Percentiles rank a stretch among this genome's conserved stretches.
phyloP scores from a whole-genome alignment of 176 grass and related monocot species.

The Neostapfia colusana region DNA sequence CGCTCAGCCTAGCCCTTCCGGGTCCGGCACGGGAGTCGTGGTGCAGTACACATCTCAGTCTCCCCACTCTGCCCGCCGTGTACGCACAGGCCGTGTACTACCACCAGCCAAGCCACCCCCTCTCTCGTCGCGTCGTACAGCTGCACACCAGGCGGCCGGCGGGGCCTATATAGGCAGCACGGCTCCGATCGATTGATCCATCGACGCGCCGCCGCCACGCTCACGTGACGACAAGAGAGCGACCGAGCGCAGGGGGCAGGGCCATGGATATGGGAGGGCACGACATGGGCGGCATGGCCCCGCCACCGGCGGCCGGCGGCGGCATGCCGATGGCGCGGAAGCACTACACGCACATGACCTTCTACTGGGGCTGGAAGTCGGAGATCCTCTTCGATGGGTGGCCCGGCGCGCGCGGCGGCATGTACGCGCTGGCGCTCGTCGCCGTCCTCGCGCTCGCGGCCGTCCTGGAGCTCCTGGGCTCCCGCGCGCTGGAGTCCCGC shows the following conservation, averaged over 20 bases:
- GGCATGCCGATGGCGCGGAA: neutral
- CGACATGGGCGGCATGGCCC: slow-evolving; percentile 14
- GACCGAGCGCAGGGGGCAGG: neutral
- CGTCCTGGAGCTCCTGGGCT: slow-evolving; percentile 56
- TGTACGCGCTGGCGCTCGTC: slow-evolving; percentile 73
- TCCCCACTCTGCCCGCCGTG: slow-evolving; percentile 1
- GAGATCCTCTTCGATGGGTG: slow-evolving; percentile 74
- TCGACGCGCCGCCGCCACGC: neutral
- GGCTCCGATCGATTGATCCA: neutral
- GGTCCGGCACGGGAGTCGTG: neutral
- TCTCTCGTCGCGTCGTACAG: slow-evolving; percentile 19
- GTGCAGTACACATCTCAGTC: neutral
- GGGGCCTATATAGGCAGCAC: neutral
- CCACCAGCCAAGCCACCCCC: neutral
- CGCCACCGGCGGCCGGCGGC: neutral
- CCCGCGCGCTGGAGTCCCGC: slow-evolving; percentile 29
- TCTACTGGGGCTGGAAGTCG: slow-evolving; percentile 85
- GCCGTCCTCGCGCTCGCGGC: slow-evolving; percentile 48
- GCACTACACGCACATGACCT: slow-evolving; percentile 82
- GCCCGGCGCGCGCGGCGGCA: slow-evolving; percentile 65
- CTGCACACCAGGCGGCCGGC: neutral
- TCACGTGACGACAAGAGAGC: neutral
- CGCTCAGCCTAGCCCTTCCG: neutral
- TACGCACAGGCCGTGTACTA: slow-evolving; percentile 22
- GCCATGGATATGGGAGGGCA: slow-evolving; percentile 50